Evolutionary conservation across 345 rosid species (phyloP).

Genomic region (Fremontodendron californicum): DNA sequence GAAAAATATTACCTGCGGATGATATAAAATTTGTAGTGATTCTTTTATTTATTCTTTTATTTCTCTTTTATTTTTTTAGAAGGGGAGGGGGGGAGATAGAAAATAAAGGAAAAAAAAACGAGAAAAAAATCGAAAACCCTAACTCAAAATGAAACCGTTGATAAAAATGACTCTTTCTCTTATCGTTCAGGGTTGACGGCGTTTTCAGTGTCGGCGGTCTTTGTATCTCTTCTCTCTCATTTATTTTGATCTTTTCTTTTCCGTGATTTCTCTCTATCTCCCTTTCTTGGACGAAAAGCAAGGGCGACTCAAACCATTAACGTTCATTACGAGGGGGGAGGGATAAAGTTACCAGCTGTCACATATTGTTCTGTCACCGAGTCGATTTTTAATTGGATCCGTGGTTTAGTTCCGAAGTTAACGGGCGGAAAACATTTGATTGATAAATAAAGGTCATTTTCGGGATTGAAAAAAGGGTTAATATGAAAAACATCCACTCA

Average conservation of each 20-base stretch:
- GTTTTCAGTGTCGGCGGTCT: not conserved
- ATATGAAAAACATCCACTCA: no score
- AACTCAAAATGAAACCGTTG: not conserved
- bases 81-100: not conserved
- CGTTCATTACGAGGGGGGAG: not conserved
- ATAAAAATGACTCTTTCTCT: not conserved
- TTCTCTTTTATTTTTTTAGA: no score
- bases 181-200: not conserved
- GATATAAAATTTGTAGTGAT: not conserved
- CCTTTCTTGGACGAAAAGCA: not conserved
- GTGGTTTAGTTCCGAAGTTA: not conserved
- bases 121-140: not conserved
- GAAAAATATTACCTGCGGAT: slow-evolving; percentile 9
- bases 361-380: not conserved
- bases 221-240: not conserved
- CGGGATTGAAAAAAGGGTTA: not conserved
- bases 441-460: not conserved
- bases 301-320: not conserved
- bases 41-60: not conserved
- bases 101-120: not conserved
- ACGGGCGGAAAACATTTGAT: not conserved
- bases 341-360: not conserved
- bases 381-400: not conserved
- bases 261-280: not conserved
- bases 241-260: not conserved